Percentiles rank a stretch among this genome's conserved stretches.
Conservation (phyloP, 305 asterid genomes). For the Fraxinus platypoda region DNA sequence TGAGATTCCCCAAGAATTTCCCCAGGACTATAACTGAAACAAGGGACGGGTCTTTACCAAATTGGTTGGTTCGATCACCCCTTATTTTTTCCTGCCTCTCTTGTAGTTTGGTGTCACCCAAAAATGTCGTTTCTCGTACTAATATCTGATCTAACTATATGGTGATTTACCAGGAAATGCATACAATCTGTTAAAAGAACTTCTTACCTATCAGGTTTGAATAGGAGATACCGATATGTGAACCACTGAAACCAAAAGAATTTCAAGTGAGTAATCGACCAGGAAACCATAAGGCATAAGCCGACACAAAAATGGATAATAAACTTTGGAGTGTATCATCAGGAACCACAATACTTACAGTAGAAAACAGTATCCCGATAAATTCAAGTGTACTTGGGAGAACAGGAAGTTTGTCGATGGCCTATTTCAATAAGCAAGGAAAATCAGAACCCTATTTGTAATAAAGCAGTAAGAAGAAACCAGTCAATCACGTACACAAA, state of each 20-base stretch:
- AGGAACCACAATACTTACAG: constrained; percentile 50
- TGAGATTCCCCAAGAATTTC: not conserved
- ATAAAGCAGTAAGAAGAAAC: constrained; percentile 6
- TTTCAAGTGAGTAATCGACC: constrained; percentile 18
- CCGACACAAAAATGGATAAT: not conserved
- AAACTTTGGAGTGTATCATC: not conserved
- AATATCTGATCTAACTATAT: not conserved
- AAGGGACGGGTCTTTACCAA: not conserved
- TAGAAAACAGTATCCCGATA: constrained; percentile 66
- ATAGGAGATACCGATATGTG: constrained; percentile 71
- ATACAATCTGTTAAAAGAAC: not conserved
- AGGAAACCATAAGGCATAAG: not conserved
- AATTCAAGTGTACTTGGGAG: constrained; percentile 75
- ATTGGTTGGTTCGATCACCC: not conserved
- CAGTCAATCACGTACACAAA: not conserved
- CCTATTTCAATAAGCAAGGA: constrained; percentile 36
- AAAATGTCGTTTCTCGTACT: not conserved
- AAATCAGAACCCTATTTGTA: not conserved
- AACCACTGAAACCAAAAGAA: constrained; percentile 66
- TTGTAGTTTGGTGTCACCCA: not conserved
- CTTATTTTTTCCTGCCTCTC: not conserved
- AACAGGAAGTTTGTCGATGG: constrained; percentile 72
- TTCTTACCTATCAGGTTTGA: constrained; percentile 78
- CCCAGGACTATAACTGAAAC: not conserved
- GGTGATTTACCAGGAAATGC: not conserved